A percentile compares a stretch with the other conserved stretches of the same genome.
These are phyloP conservation scores for Lanmaoa pseudosensibilis DNA, from an alignment of 768 basidiomycete species.

Conservation along the genomic window DNA sequence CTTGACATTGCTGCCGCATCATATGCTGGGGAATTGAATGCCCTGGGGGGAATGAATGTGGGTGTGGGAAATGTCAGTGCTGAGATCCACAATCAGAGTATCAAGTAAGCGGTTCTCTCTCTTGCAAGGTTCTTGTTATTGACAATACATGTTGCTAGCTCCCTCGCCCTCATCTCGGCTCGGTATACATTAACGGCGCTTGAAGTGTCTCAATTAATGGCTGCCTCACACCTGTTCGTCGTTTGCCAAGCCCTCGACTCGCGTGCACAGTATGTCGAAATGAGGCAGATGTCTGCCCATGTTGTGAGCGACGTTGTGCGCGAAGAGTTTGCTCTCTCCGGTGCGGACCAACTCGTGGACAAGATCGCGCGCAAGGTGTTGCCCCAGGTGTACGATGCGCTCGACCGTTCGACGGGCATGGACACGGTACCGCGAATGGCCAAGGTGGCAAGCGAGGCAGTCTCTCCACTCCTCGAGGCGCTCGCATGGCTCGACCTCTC, in stretches of 20 bases:
- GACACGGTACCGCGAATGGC: constrained; percentile 70
- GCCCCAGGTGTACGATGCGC: constrained; percentile 44
- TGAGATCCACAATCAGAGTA: constrained; percentile 91
- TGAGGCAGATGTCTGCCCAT: constrained; percentile 38
- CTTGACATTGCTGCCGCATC: constrained; percentile 83
- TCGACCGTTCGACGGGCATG: constrained; percentile 70
- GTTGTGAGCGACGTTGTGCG: constrained; percentile 22
- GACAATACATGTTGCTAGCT: constrained; percentile 42
- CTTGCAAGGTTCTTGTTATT: not conserved
- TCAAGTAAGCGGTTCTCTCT: constrained; percentile 60
- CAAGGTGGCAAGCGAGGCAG: constrained; percentile 62
- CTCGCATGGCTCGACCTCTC: constrained; percentile 15
- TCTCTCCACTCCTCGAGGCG: constrained; percentile 59
- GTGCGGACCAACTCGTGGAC: constrained; percentile 13
- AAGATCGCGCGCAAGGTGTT: constrained; percentile 34
- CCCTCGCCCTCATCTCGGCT: constrained; percentile 80
- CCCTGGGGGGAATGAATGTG: constrained; percentile 71
- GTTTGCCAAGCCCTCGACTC: constrained; percentile 84
- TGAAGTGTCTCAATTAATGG: constrained; percentile 74
- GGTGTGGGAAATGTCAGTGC: constrained; percentile 83
- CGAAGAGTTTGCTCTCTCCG: constrained; percentile 13
- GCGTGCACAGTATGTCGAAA: constrained; percentile 70
- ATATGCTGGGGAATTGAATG: constrained; percentile 80
- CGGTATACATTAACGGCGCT: constrained; percentile 77
- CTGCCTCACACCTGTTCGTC: constrained; percentile 73